These are phyloP conservation scores for Metschnikowia colocasiae DNA, from an alignment of 805 yeast species.

Conservation along the genomic window DNA sequence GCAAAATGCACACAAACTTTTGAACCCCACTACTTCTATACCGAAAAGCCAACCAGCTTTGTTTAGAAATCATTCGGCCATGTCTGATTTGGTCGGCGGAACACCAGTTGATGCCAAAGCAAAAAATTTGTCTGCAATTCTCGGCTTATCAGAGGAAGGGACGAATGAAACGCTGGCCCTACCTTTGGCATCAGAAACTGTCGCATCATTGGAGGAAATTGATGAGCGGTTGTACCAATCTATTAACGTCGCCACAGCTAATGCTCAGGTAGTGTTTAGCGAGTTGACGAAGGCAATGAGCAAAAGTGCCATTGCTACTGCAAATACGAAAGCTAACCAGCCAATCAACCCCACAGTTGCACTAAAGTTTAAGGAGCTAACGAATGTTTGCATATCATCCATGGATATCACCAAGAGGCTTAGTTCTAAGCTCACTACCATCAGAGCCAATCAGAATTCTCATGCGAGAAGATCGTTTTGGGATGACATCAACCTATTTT, in stretches of 20 bases:
- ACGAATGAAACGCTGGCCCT: constrained; percentile 10
- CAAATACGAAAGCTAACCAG: constrained; percentile 21
- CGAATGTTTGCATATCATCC: constrained; percentile 71
- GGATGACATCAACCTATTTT: constrained; percentile 79
- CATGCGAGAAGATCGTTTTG: constrained; percentile 64
- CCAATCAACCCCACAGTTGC: constrained; percentile 45
- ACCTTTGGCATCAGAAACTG: constrained; percentile 12
- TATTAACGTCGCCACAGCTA: constrained; percentile 55
- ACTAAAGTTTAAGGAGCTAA: constrained; percentile 68
- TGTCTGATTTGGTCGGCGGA: neutral
- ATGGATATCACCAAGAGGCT: constrained; percentile 77
- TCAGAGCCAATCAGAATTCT: constrained; percentile 45
- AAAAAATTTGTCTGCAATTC: constrained; percentile 7
- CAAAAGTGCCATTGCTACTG: constrained; percentile 55
- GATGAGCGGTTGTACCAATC: constrained; percentile 68
- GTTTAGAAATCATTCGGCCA: constrained; percentile 7
- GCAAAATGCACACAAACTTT: constrained; percentile 56
- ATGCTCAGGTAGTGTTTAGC: constrained; percentile 74
- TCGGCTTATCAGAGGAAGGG: constrained; percentile 9
- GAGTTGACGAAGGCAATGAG: constrained; percentile 68
- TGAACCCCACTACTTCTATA: constrained; percentile 14
- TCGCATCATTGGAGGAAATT: constrained; percentile 36
- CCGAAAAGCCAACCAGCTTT: neutral
- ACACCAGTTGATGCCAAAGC: constrained; percentile 6
- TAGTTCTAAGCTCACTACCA: constrained; percentile 49